phyloP scores from a whole-genome alignment of 768 basidiomycete genomes.

The Tulasnella calospora region DNA sequence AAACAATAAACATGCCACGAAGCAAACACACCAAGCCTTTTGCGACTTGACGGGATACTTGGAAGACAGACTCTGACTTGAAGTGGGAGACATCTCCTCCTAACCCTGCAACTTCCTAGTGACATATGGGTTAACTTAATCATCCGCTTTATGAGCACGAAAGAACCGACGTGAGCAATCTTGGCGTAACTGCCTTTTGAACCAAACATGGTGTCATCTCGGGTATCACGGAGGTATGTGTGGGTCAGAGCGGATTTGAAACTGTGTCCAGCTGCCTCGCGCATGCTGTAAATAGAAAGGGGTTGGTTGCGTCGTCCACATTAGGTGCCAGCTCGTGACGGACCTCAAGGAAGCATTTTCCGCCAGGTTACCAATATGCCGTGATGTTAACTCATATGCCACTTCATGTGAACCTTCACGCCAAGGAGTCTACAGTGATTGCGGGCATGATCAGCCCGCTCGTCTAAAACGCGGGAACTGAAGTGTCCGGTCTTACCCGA shows the following conservation, averaged over 20 bases:
- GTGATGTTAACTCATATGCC: constrained; percentile 74
- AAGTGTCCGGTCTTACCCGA: constrained; percentile 59
- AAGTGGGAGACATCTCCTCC: constrained; percentile 75
- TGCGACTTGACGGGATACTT: constrained; percentile 54
- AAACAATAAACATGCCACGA: constrained; percentile 9
- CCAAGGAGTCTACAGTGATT: constrained; percentile 15
- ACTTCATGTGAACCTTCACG: constrained; percentile 57
- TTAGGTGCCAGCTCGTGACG: constrained; percentile 26
- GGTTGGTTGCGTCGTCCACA: background rate
- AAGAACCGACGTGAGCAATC: constrained; percentile 41
- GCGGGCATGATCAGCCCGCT: background rate
- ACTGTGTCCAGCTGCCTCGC: constrained; percentile 73
- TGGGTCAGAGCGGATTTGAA: constrained; percentile 82
- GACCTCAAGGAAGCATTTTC: constrained; percentile 81
- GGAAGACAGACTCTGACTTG: constrained; percentile 64
- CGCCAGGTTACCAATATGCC: constrained; percentile 66
- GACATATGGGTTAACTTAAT: background rate
- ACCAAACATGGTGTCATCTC: constrained; percentile 61
- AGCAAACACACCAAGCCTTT: constrained; percentile 53
- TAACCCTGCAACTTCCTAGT: constrained; percentile 61
- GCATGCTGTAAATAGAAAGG: constrained; percentile 51
- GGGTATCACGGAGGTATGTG: constrained; percentile 66
- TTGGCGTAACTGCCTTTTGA: constrained; percentile 61
- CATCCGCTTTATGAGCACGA: background rate
- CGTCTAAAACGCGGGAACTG: background rate